Evolutionary conservation across 768 basidiomycete species (phyloP), one percentile per base, ranked within the genome.

Genomic region (Boletales sp.): DNA sequence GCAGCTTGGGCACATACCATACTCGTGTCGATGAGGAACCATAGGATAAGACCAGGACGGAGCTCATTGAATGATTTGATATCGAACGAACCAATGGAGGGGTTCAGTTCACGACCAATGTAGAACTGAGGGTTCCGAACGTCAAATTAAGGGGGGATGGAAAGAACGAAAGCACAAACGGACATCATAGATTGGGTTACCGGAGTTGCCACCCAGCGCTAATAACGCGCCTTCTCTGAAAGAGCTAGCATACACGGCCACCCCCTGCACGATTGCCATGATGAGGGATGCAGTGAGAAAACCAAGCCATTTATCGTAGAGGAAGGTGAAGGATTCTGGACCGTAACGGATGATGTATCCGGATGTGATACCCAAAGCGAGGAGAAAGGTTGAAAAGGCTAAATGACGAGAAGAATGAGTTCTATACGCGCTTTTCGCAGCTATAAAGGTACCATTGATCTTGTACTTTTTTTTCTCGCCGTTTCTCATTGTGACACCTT

Each of bases 101-200:
- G 96, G 69, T 98, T 98, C 49, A 99, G 73, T 61, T 91, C 87
- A 44, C 94, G 87, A n/a, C 94, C 93, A 54, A 95, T 94, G 72
- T 80, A 95, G 72, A 89, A 94, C 91, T 94, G 53, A 30, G 14
- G 38, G 25, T 18, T n/a, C 3, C 12, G 38, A 38, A 13, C 8
- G 36, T 59, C 40, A 62, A 28, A 37, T 7, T 14, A 21, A 4
- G 5, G 11, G 15, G 2, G 17, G 2, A 14, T 3, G 6, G 8
- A 17, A 38, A 39, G 33, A 2, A 38, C 30, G 2, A 36, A 47
- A 41, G 8, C 21, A 39, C 7, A 33, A 28, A 74, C 90, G 44
- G 56, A 95, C 94, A 65, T 99, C 94, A 66, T 98, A 98, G 54
- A 96, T 80, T 49, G 76, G 68, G 63, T 87, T 90, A 11, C 90